Evolutionary conservation across 2,329 filamentous ascomycete genomes (phyloP), one percentile per base, ranked within the genome.

Genomic region (Celoporthe dispersa): DNA sequence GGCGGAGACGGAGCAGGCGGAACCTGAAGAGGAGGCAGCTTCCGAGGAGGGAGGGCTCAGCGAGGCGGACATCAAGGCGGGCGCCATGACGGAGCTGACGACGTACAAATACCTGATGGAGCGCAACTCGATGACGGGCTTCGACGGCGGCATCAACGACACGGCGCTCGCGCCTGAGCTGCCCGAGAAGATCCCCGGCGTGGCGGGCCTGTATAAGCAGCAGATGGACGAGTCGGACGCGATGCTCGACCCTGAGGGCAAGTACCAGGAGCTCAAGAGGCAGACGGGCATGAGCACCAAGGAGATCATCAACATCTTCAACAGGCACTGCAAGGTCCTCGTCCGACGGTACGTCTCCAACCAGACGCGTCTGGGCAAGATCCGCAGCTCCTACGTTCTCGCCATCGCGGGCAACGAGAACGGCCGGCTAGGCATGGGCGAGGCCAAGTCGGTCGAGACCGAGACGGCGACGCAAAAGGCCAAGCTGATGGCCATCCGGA

Each of bases 341-440:
- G 92, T 97, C 62, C 78, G 78, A 5, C 92, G 95, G 77, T 81
- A 82, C 55, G 96, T 99, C 70, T 85, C 88, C 74, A 98, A 99
- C 82, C 95, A 98, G 86, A 98, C 96, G 31, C 92, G 95, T 84
- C 89, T 99, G 81, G 96, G 96, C 79, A 99, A 98, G 86, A 91
- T 99, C 71, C 86, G 87, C 75, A 93, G 91, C 80, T 76, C 86
- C 55, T 97, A 95, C 76, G 86, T 89, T 75, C 83, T 98, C 72
- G 90, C 90, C 55, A 90, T 98, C 75, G 94, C 94, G 7, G 96
- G 96, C 66, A 97, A 98, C 81, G 87, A 89, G 70, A 88, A 96
- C 74, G 96, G 96, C 22, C 87, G 95, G 76, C 81, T 99, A 41
- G 96, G 96, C 14, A 86, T 98, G 71, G 96, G 96, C 69, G 92